Evolutionary conservation across 441 rosid genomes (phyloP).

Genomic region (Melastoma candidum): DNA sequence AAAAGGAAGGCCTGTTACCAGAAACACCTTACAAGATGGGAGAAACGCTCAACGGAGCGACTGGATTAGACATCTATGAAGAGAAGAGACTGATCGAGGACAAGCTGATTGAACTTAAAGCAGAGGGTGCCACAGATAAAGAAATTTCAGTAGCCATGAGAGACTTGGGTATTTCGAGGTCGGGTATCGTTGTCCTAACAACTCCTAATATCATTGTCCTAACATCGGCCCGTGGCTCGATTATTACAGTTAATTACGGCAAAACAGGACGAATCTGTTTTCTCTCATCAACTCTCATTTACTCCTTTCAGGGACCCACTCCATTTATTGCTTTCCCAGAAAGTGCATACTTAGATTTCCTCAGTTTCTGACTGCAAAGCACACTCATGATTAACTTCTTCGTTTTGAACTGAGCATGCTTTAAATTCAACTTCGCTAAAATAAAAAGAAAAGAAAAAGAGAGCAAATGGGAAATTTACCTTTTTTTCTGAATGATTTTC

Average conservation of each 20-base stretch:
- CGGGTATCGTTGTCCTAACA: background rate
- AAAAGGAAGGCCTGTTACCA: conserved; percentile 19
- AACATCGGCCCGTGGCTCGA: too few species aligned
- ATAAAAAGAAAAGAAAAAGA: background rate
- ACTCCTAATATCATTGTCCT: too few species aligned
- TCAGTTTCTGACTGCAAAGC: too few species aligned
- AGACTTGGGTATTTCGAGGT: conserved; percentile 63
- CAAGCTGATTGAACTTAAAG: conserved; percentile 38
- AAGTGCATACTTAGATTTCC: too few species aligned
- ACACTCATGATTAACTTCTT: too few species aligned
- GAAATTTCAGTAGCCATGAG: conserved; percentile 43
- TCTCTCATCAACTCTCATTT: too few species aligned
- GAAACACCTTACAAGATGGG: conserved; percentile 25
- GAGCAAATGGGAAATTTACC: background rate
- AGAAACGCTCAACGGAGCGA: conserved; percentile 13
- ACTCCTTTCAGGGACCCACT: too few species aligned
- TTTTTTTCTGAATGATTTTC: background rate
- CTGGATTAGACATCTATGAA: conserved; percentile 18
- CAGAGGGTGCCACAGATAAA: conserved; percentile 34
- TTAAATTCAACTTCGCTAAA: too few species aligned
- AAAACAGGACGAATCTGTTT: too few species aligned
- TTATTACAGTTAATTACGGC: too few species aligned
- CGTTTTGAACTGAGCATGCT: too few species aligned
- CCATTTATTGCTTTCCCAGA: too few species aligned
- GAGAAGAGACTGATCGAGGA: conserved; percentile 33